Conservation (phyloP, 306 rosid species). For the Hippophae gyantsensis region DNA sequence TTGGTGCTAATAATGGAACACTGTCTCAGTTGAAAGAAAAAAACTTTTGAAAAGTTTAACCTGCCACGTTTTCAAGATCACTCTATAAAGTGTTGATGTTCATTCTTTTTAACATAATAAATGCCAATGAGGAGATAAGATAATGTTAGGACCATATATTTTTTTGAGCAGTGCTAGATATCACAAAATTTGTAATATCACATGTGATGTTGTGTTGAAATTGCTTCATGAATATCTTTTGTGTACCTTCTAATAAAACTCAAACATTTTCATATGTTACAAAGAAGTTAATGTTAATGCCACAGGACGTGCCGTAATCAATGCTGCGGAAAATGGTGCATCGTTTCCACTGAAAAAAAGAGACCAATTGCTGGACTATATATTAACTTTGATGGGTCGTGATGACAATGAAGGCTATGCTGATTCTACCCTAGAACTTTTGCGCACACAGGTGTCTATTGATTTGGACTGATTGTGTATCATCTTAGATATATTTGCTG, state of each 20-base stretch:
- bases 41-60: too few species aligned
- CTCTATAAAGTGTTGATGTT: too few species aligned
- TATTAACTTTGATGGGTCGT: conserved; percentile 82
- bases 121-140: too few species aligned
- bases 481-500: conserved; percentile 10
- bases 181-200: too few species aligned
- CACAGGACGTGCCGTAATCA: conserved; percentile 88
- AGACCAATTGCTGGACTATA: conserved; percentile 81
- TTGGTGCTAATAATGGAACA: too few species aligned
- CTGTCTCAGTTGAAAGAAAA: too few species aligned
- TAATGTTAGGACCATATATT: too few species aligned
- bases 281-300: conserved; percentile 12
- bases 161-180: too few species aligned
- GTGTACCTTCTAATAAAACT: neutral
- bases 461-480: conserved; percentile 10
- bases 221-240: too few species aligned
- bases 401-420: conserved; percentile 72
- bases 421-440: conserved; percentile 69
- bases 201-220: too few species aligned
- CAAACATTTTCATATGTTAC: neutral
- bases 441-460: conserved; percentile 69
- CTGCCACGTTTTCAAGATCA: too few species aligned
- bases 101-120: too few species aligned
- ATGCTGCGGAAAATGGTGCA: conserved; percentile 85
- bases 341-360: conserved; percentile 87